Conservation (phyloP, 768 basidiomycete species). For the Mycena olivaceomarginata region DNA sequence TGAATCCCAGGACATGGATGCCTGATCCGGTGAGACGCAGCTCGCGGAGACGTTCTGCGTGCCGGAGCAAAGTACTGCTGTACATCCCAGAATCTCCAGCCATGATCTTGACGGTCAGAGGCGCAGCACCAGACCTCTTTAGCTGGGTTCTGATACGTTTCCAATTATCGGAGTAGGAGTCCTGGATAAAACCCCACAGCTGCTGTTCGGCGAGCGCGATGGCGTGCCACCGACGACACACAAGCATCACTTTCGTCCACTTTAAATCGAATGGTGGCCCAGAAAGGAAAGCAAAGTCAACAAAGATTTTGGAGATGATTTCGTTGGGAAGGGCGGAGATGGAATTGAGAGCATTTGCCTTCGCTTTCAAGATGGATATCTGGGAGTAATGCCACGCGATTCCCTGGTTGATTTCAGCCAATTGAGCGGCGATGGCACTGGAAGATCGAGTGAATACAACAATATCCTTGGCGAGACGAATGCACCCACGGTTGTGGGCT, state of each 20-base stretch:
- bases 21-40: background rate
- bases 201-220: background rate
- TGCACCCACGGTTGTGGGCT: too few species aligned
- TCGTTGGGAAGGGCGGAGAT: conserved; percentile 28
- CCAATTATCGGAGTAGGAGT: background rate
- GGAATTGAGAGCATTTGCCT: conserved; percentile 10
- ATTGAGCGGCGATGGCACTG: background rate
- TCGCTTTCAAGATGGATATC: conserved; percentile 20
- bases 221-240: conserved; percentile 28
- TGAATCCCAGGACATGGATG: background rate
- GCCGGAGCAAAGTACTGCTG: background rate
- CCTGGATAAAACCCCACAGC: conserved; percentile 14
- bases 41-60: background rate
- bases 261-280: background rate
- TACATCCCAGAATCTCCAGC: background rate
- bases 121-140: conserved; percentile 17
- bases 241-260: conserved; percentile 19
- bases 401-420: conserved; percentile 3
- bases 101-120: conserved; percentile 1
- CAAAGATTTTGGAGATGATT: conserved; percentile 13
- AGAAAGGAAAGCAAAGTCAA: background rate
- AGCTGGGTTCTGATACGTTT: background rate
- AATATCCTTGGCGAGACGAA: too few species aligned
- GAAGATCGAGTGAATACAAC: too few species aligned
- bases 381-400: conserved; percentile 31